These are phyloP conservation scores for Phoenix roebelenii DNA, from an alignment of 176 grass and related monocot species.

Conservation along the genomic window DNA sequence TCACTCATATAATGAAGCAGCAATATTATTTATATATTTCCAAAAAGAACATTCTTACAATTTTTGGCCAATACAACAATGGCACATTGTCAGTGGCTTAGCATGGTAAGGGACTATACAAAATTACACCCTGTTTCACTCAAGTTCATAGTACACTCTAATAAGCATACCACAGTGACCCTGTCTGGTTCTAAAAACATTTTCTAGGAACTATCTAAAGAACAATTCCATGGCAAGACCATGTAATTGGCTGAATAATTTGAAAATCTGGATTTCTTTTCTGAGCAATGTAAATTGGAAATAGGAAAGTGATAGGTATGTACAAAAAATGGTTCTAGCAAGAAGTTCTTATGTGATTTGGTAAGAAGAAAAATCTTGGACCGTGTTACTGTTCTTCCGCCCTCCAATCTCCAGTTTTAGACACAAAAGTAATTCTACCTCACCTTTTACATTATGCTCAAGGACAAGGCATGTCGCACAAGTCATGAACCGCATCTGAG, in stretches of 20 bases:
- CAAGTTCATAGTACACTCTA: constrained; percentile 10
- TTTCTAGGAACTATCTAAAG: constrained; percentile 23
- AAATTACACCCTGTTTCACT: too few species aligned
- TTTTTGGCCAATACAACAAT: too few species aligned
- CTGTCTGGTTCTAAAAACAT: constrained; percentile 6
- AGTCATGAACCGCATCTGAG: constrained; percentile 30
- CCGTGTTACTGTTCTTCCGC: constrained; percentile 17
- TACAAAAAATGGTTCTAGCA: constrained; percentile 46
- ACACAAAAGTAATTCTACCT: constrained; percentile 10
- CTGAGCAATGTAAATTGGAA: constrained; percentile 25
- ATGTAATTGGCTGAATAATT: constrained; percentile 17
- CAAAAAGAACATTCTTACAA: too few species aligned
- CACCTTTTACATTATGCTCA: constrained; percentile 34
- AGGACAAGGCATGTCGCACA: constrained; percentile 53
- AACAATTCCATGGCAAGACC: constrained; percentile 14
- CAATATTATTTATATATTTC: too few species aligned
- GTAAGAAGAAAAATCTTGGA: constrained; percentile 27
- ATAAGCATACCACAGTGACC: constrained; percentile 26
- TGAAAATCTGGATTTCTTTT: constrained; percentile 31
- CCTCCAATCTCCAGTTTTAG: constrained; percentile 4
- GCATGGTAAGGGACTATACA: too few species aligned
- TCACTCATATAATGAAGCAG: too few species aligned
- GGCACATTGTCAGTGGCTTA: too few species aligned
- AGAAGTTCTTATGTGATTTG: constrained; percentile 30
- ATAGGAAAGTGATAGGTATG: constrained; percentile 49